Evolutionary conservation across 2,329 filamentous ascomycete species (phyloP).

Genomic region (Paraconiothyrium sp.): DNA sequence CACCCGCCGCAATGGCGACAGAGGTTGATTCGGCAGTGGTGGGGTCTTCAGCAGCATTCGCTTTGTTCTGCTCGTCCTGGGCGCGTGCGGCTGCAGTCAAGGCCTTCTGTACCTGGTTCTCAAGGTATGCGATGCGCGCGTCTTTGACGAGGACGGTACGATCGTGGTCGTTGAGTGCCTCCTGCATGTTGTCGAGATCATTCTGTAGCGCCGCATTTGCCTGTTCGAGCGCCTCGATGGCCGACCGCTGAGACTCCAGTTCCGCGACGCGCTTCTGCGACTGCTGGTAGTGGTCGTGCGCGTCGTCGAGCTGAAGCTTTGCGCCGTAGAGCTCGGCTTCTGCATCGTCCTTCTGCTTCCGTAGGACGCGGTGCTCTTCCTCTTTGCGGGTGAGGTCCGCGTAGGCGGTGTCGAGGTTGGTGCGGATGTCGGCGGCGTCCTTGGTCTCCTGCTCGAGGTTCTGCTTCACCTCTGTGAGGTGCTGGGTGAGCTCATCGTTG

Average conservation of each 20-base stretch:
- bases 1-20: background rate
- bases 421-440: conserved; percentile 1
- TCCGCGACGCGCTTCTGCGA: conserved; percentile 4
- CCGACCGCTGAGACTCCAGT: conserved; percentile 2
- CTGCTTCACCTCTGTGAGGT: background rate
- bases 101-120: conserved; percentile 4
- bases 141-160: conserved; percentile 12
- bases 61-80: background rate
- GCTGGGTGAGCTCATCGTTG: background rate
- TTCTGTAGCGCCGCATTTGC: conserved; percentile 1
- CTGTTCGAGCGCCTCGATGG: conserved; percentile 6
- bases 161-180: conserved; percentile 1
- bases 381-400: background rate
- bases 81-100: background rate
- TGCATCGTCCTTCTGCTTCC: conserved; percentile 2
- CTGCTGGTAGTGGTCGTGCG: conserved; percentile 2
- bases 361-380: background rate
- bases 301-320: background rate
- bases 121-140: conserved; percentile 10
- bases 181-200: conserved; percentile 6
- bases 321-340: background rate
- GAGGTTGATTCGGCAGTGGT: background rate
- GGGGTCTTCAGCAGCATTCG: background rate
- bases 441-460: conserved; percentile 5
- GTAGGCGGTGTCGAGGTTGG: conserved; percentile 7